Conservation (phyloP, 2,329 filamentous ascomycete species). For the Penicillium italicum region DNA sequence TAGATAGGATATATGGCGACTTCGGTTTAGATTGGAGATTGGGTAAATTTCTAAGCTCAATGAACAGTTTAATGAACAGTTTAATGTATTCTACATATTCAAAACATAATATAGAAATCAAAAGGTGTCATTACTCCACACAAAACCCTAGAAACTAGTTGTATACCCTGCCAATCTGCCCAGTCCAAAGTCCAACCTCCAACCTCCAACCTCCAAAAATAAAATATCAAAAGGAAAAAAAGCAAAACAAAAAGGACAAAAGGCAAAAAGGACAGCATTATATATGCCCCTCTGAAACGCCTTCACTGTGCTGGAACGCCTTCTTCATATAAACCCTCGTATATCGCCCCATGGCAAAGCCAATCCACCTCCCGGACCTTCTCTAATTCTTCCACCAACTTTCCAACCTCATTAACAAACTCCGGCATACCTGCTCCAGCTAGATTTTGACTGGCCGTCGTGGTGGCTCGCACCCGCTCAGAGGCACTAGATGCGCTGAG, state of each 20-base stretch:
- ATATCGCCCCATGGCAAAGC: conserved; percentile 55
- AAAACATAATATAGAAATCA: neutral
- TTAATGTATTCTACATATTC: too few relatives aligned
- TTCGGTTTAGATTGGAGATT: too few relatives aligned
- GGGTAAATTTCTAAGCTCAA: too few relatives aligned
- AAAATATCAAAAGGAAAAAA: neutral
- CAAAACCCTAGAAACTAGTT: neutral
- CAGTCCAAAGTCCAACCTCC: neutral
- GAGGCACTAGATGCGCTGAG: conserved; percentile 58
- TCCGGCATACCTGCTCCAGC: conserved; percentile 60
- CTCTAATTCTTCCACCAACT: conserved; percentile 56
- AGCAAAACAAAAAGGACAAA: neutral
- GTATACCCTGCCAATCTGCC: conserved; percentile 12
- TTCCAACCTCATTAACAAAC: conserved; percentile 57
- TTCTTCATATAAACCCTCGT: conserved; percentile 49
- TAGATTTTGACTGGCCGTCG: conserved; percentile 56
- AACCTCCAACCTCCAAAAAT: neutral
- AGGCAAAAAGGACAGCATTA: conserved; percentile 5
- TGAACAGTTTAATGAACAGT: too few relatives aligned
- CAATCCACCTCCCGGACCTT: conserved; percentile 58
- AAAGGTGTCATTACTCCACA: neutral
- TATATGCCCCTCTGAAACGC: conserved; percentile 8
- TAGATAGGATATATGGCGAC: too few relatives aligned
- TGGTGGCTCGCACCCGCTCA: conserved; percentile 57
- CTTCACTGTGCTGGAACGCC: conserved; percentile 17